Conservation (phyloP, 2,329 filamentous ascomycete species). For the Sphaerulina populicola region DNA sequence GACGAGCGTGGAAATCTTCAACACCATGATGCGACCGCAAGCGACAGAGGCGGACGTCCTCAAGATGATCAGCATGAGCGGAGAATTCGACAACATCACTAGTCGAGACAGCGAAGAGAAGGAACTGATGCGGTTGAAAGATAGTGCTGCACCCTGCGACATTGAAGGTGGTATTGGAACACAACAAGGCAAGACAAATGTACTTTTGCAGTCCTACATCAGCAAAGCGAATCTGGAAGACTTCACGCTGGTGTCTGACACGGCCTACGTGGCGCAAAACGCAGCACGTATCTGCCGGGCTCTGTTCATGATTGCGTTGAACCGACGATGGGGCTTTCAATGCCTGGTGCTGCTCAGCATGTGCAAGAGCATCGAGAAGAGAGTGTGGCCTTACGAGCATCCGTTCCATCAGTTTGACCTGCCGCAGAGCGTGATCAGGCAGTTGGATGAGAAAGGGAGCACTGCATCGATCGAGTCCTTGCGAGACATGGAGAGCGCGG, state of each 20-base stretch:
- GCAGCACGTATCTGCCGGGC: constrained; percentile 88
- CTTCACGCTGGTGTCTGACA: constrained; percentile 85
- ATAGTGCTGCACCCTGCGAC: constrained; percentile 66
- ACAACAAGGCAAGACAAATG: constrained; percentile 88
- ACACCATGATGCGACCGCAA: constrained; percentile 79
- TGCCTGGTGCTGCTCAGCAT: constrained; percentile 84
- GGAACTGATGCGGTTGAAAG: constrained; percentile 67
- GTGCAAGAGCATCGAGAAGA: constrained; percentile 94
- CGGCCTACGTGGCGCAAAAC: constrained; percentile 92
- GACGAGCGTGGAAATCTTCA: constrained; percentile 91
- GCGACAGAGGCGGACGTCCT: constrained; percentile 86
- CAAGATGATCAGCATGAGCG: constrained; percentile 94
- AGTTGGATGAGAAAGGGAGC: constrained; percentile 72
- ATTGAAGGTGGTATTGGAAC: constrained; percentile 60
- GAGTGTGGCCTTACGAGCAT: constrained; percentile 90
- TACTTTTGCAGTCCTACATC: constrained; percentile 88
- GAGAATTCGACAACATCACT: constrained; percentile 96
- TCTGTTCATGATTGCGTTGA: constrained; percentile 94
- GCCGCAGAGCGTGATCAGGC: constrained; percentile 69
- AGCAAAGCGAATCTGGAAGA: constrained; percentile 81
- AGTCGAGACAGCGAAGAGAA: constrained; percentile 82
- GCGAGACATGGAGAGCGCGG: constrained; percentile 84
- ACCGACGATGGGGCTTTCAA: constrained; percentile 90
- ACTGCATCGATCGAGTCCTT: constrained; percentile 69
- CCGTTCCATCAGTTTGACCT: constrained; percentile 93